Conservation (phyloP, 768 basidiomycete species). For the Pleurotus djamor region DNA sequence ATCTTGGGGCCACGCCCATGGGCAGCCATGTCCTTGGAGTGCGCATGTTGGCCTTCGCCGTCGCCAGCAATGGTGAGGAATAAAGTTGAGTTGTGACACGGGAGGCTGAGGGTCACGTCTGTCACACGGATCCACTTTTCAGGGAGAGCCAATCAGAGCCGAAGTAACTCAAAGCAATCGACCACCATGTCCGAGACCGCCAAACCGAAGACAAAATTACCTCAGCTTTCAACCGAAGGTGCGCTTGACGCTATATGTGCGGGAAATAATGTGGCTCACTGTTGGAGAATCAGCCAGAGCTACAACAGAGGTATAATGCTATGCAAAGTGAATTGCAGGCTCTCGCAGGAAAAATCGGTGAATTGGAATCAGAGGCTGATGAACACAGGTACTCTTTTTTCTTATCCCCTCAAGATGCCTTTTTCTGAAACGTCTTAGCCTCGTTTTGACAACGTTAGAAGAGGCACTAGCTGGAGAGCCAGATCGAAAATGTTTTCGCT, state of each 20-base stretch:
- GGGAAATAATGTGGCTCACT: conserved; percentile 22
- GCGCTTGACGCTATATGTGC: conserved; percentile 18
- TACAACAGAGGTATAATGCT: conserved; percentile 78
- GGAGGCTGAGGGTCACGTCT: conserved; percentile 32
- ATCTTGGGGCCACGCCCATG: conserved; percentile 49
- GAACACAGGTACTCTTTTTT: conserved; percentile 78
- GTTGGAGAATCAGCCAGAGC: conserved; percentile 61
- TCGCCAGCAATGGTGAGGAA: conserved; percentile 34
- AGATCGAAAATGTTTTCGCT: conserved; percentile 91
- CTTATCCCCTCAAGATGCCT: conserved; percentile 3
- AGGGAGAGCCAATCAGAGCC: conserved; percentile 44
- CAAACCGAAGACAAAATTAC: conserved; percentile 59
- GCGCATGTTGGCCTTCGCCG: conserved; percentile 26
- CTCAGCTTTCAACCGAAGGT: conserved; percentile 74
- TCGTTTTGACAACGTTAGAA: conserved; percentile 85
- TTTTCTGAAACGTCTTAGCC: conserved; percentile 38
- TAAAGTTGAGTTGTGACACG: conserved; percentile 23
- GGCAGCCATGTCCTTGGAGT: conserved; percentile 44
- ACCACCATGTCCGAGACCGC: conserved; percentile 41
- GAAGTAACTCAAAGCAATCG: conserved; percentile 27
- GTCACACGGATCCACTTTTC: conserved; percentile 20
- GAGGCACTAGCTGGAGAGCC: conserved; percentile 84
- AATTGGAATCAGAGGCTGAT: conserved; percentile 93
- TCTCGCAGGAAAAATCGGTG: conserved; percentile 93
- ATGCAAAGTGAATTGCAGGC: conserved; percentile 88